Evolutionary conservation across 176 grass and related monocot species (phyloP).

Genomic region (Triticum monococcum): DNA sequence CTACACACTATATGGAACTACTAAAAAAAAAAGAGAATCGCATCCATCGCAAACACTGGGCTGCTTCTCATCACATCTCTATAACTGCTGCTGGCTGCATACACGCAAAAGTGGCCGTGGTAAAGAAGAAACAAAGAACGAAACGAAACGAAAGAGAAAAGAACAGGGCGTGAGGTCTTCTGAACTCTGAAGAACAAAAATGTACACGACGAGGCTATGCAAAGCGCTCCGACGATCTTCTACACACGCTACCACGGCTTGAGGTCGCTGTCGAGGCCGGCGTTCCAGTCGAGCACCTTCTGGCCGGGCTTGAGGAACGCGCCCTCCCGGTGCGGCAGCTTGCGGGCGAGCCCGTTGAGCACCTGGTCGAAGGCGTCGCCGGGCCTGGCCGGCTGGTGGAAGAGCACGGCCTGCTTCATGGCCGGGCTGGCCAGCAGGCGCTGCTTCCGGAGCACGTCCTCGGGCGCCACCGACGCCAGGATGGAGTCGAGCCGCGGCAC

Average conservation of each 20-base stretch:
- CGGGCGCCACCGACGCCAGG: conserved; percentile 47
- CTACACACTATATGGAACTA: too few relatives aligned
- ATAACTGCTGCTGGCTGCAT: not conserved
- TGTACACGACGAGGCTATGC: not conserved
- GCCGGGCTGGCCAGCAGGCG: conserved; percentile 50
- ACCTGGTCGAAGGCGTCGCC: conserved; percentile 75
- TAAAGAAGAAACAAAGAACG: not conserved
- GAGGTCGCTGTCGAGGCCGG: conserved; percentile 48
- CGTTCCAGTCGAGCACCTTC: conserved; percentile 52
- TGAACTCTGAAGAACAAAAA: not conserved
- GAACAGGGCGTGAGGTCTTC: not conserved
- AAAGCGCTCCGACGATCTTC: not conserved
- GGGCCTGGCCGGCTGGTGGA: conserved; percentile 56
- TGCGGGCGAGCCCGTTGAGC: conserved; percentile 62
- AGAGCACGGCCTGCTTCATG: conserved; percentile 71
- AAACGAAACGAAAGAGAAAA: not conserved
- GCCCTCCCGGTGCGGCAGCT: conserved; percentile 52
- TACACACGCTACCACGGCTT: conserved; percentile 44
- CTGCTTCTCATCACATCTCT: not conserved
- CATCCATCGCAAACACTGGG: too few relatives aligned
- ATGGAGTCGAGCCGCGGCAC: conserved; percentile 64
- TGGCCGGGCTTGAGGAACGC: conserved; percentile 43
- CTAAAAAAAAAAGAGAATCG: too few relatives aligned
- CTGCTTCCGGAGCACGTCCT: conserved; percentile 55
- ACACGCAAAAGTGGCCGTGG: not conserved